These are phyloP conservation scores for Cutaneotrichosporon spelunceum DNA, from an alignment of 1,284 basidiomycete species.

Conservation along the genomic window DNA sequence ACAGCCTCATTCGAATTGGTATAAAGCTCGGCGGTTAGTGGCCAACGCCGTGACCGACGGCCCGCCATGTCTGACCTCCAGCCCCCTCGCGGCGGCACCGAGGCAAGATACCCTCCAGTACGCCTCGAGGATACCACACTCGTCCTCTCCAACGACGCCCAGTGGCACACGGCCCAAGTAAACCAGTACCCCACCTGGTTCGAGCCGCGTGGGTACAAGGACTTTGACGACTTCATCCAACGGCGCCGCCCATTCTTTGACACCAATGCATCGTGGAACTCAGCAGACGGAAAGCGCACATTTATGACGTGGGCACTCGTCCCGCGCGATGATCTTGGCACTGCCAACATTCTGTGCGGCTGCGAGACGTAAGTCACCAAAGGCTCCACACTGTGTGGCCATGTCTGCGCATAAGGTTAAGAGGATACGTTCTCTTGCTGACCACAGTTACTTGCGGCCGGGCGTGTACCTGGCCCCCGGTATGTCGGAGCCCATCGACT, in stretches of 20 bases:
- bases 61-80: no score
- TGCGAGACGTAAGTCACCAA: conserved; percentile 29
- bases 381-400: background rate
- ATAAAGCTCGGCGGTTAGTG: background rate
- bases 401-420: no score
- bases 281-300: background rate
- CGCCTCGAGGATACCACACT: conserved; percentile 25
- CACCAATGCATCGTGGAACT: conserved; percentile 6
- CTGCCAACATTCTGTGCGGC: conserved; percentile 30
- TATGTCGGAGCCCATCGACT: conserved; percentile 19
- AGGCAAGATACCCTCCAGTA: background rate
- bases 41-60: background rate
- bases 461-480: conserved; percentile 20
- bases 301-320: conserved; percentile 31
- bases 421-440: background rate
- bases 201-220: conserved; percentile 1
- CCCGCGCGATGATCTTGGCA: conserved; percentile 22
- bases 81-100: background rate
- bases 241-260: conserved; percentile 1
- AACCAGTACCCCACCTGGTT: conserved; percentile 16
- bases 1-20: no score
- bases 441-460: conserved; percentile 25
- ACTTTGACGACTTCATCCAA: background rate
- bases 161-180: conserved; percentile 9
- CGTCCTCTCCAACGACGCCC: conserved; percentile 21